A percentile compares a stretch with the other conserved stretches of the same genome.
Evolutionary conservation across 2,329 filamentous ascomycete genomes (phyloP).

Genomic region (Monilinia polystroma): DNA sequence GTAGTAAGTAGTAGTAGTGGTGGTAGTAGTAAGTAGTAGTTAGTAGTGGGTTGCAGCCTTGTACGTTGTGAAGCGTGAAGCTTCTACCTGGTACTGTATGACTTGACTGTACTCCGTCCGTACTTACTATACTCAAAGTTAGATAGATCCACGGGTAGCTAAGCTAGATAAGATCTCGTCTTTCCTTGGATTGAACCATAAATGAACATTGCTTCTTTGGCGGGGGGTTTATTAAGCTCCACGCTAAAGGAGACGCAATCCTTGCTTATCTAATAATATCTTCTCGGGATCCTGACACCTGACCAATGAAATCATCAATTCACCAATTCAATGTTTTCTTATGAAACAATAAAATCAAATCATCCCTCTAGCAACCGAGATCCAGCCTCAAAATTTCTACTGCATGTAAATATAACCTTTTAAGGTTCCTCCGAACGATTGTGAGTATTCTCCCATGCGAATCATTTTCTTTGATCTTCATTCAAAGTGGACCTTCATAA

Average conservation of each 20-base stretch:
- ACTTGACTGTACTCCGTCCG: too few species aligned
- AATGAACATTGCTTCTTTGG: slow-evolving; percentile 10
- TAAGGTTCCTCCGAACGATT: slow-evolving; percentile 15
- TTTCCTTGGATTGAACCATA: not conserved
- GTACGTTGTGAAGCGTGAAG: slow-evolving; percentile 16
- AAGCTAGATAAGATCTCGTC: too few species aligned
- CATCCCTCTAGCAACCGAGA: slow-evolving; percentile 11
- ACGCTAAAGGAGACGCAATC: not conserved
- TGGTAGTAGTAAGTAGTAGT: not conserved
- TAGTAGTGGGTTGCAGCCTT: slow-evolving; percentile 13
- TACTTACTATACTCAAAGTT: not conserved
- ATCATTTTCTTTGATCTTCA: slow-evolving; percentile 21
- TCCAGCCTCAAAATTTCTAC: slow-evolving; percentile 7
- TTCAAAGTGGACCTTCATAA: slow-evolving; percentile 14
- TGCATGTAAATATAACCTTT: slow-evolving; percentile 14
- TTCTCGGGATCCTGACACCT: not conserved
- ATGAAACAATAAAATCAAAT: not conserved
- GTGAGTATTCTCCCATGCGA: slow-evolving; percentile 14
- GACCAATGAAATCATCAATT: not conserved
- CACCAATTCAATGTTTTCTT: not conserved
- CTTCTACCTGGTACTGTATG: not conserved
- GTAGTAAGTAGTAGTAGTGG: not conserved
- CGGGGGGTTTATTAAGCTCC: slow-evolving; percentile 2
- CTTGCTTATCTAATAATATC: slow-evolving; percentile 11
- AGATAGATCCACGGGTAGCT: not conserved